These are phyloP conservation scores for Arthromyces matolae DNA, from an alignment of 768 basidiomycete genomes.

Conservation along the genomic window DNA sequence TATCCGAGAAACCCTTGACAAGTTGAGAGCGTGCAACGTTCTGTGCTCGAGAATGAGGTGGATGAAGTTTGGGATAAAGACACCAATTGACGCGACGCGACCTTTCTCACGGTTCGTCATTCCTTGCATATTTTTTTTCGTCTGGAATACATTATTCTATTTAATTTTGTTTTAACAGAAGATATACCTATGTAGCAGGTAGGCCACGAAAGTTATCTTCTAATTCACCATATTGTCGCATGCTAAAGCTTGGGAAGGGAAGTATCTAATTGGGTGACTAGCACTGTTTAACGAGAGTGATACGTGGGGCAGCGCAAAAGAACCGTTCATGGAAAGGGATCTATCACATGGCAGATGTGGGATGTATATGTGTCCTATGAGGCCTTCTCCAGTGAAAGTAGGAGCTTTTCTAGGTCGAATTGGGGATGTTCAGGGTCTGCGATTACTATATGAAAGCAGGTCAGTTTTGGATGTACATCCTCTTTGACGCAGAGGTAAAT, in stretches of 20 bases:
- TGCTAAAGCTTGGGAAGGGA: not conserved
- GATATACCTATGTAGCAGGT: too few species aligned
- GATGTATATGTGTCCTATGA: conserved; percentile 42
- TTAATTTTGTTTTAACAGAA: too few species aligned
- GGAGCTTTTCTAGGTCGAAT: conserved; percentile 92
- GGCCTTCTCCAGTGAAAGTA: conserved; percentile 72
- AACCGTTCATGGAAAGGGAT: conserved; percentile 13
- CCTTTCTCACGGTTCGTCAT: conserved; percentile 40
- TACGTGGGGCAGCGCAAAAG: conserved; percentile 4
- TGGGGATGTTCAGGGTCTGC: conserved; percentile 93
- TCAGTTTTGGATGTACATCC: too few species aligned
- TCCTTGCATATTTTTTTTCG: too few species aligned
- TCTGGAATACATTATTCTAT: not conserved
- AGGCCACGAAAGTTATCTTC: too few species aligned
- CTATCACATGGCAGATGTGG: conserved; percentile 15
- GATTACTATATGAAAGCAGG: conserved; percentile 54
- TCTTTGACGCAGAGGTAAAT: not conserved
- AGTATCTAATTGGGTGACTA: conserved; percentile 15
- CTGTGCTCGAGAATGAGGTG: not conserved
- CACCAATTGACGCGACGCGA: conserved; percentile 36
- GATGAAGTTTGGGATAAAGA: conserved; percentile 1
- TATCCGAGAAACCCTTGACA: too few species aligned
- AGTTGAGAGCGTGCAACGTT: too few species aligned
- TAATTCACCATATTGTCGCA: too few species aligned
- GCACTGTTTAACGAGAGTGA: conserved; percentile 12